Evolutionary conservation across 306 rosid species (phyloP).

Genomic region (Fragaria vesca): DNA sequence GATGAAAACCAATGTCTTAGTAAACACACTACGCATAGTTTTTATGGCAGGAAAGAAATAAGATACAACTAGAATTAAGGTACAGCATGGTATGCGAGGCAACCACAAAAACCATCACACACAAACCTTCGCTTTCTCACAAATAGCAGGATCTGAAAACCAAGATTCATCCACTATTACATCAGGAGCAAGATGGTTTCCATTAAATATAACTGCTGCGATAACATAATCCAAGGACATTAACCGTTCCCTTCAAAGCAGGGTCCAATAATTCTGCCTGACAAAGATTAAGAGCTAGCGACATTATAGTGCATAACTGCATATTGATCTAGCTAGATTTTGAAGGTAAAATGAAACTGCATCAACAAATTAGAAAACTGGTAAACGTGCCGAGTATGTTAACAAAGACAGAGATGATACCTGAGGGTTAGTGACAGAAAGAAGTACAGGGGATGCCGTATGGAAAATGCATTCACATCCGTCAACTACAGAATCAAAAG

Average conservation of each 20-base stretch:
- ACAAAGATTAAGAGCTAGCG: not conserved
- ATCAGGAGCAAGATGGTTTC: slow-evolving; percentile 12
- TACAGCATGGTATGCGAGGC: not conserved
- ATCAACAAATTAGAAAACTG: not conserved
- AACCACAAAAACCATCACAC: not conserved
- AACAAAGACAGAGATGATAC: slow-evolving; percentile 11
- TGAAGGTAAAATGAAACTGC: not conserved
- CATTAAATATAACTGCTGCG: not conserved
- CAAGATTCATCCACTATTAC: slow-evolving; percentile 8
- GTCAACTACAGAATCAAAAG: slow-evolving; percentile 42
- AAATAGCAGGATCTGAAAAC: slow-evolving; percentile 4
- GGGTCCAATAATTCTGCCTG: slow-evolving; percentile 31
- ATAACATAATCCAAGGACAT: slow-evolving; percentile 22
- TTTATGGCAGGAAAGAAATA: not conserved
- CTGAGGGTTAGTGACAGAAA: slow-evolving; percentile 37
- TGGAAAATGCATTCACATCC: slow-evolving; percentile 58
- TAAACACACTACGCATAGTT: not conserved
- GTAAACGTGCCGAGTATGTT: not conserved
- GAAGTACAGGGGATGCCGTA: slow-evolving; percentile 25
- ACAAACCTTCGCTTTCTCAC: slow-evolving; percentile 8
- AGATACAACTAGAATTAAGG: no score
- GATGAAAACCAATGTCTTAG: not conserved
- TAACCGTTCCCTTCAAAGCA: slow-evolving; percentile 31
- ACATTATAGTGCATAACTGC: no score
- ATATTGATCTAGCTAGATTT: not conserved